These are phyloP conservation scores for Vitis cinerea DNA, from an alignment of 164 flowering plant genomes.

Conservation along the genomic window DNA sequence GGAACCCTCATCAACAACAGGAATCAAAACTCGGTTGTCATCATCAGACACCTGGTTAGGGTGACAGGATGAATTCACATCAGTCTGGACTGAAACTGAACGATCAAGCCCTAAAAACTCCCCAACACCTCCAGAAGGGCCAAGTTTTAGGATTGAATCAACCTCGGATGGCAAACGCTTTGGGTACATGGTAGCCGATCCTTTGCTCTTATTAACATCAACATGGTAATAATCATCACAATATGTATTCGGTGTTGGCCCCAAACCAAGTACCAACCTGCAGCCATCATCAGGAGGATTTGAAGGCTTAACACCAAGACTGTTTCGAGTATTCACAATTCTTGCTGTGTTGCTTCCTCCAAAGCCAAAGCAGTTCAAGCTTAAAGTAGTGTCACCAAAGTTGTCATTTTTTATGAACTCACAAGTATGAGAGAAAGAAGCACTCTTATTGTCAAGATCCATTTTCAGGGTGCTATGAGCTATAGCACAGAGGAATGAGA, in stretches of 20 bases:
- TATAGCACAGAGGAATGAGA: background rate
- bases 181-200: conserved; percentile 16
- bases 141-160: conserved; percentile 63
- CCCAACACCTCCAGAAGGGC: conserved; percentile 46
- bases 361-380: conserved; percentile 57
- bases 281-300: conserved; percentile 65
- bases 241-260: conserved; percentile 63
- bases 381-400: conserved; percentile 55
- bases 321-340: conserved; percentile 20
- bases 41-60: background rate
- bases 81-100: conserved; percentile 34
- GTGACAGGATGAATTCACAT: conserved; percentile 12
- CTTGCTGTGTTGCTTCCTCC: conserved; percentile 30
- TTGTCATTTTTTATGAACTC: conserved; percentile 34
- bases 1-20: conserved; percentile 84
- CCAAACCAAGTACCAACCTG: conserved; percentile 81
- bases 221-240: conserved; percentile 27
- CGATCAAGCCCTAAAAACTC: conserved; percentile 28
- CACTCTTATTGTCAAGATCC: conserved; percentile 42
- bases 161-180: conserved; percentile 31
- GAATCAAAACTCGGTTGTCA: conserved; percentile 12
- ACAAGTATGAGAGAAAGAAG: conserved; percentile 25
- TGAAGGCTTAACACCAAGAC: conserved; percentile 12
- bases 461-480: conserved; percentile 20
- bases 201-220: conserved; percentile 30